Base-by-base conservation (phyloP, 768 basidiomycete species). In the Cyclocybe cylindracea region DNA sequence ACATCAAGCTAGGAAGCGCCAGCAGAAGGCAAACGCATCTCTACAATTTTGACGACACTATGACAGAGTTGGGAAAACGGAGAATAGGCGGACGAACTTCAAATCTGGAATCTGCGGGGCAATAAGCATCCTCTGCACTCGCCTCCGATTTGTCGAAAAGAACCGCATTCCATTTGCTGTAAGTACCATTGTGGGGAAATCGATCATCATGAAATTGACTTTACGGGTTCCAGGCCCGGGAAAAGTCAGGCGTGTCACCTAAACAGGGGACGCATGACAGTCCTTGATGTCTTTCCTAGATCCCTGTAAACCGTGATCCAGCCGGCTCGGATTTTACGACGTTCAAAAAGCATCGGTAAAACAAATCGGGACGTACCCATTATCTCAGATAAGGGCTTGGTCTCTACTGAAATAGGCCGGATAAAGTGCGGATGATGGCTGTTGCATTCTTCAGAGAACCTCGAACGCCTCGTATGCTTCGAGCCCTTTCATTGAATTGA, bases 341-440 rank as follows among this genome's bases (percentile, higher is more conserved):
- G 42, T 24, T 31, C 32, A 40, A 46, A 19, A 37, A n/a, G 24
- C 39, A 14, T 31, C 55, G 51, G 51, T 6, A 37, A 53, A 53
- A 46, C 53, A 42, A 24, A 61, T 61, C 57, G 53, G 53, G 48
- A 39, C 46, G 38, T 18, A 41, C 47, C 47, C 54, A 48, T 46
- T 44, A 51, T 52, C 44, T 47, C 44, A 43, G 47, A 37, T 33
- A 10, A 36, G 37, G 14, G 39, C 39, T 44, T 37, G 34, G 24
- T 29, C 36, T 56, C 39, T 34, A 48, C 41, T 51, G 40, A 40
- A 39, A 44, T 48, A 32, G 35, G 13, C 39, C 60, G 60, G 52
- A 56, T 46, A 58, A 56, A 56, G 38, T 7, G 36, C 57, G 60
- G 56, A 51, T 41, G 18, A 34, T 39, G 18, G 10, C 19, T 37